Evolutionary conservation across 768 basidiomycete species (phyloP).

Genomic region (Fomitopsis pulvina): DNA sequence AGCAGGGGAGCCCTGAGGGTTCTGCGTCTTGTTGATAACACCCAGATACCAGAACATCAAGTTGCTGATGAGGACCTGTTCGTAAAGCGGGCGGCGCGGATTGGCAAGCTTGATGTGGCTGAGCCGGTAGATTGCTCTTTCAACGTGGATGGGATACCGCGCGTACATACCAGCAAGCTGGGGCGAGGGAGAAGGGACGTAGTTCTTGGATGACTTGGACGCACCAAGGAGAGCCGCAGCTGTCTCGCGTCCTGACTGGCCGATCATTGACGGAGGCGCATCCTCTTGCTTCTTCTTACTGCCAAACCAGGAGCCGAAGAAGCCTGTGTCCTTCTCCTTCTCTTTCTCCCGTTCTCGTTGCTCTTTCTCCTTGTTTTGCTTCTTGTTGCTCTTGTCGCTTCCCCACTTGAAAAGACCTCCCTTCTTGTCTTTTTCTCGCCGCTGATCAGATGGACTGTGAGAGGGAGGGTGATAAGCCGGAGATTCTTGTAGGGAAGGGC

Average conservation of each 20-base stretch:
- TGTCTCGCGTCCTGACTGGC: slow-evolving; percentile 62
- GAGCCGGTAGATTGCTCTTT: slow-evolving; percentile 93
- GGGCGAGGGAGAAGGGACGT: slow-evolving; percentile 57
- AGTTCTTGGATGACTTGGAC: slow-evolving; percentile 70
- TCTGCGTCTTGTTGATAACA: slow-evolving; percentile 85
- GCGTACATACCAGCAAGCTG: slow-evolving; percentile 45
- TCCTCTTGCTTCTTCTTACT: slow-evolving; percentile 86
- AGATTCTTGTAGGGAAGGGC: slow-evolving; percentile 21
- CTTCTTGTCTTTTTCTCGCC: slow-evolving; percentile 61
- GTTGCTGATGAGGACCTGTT: slow-evolving; percentile 91
- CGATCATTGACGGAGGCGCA: slow-evolving; percentile 21
- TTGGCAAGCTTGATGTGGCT: slow-evolving; percentile 99
- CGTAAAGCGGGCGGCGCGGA: slow-evolving; percentile 91
- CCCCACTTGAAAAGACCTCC: slow-evolving; percentile 69
- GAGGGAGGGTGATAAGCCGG: slow-evolving; percentile 24
- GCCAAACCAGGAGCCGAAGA: slow-evolving; percentile 90
- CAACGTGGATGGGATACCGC: slow-evolving; percentile 97
- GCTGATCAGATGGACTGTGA: slow-evolving; percentile 20
- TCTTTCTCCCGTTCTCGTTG: slow-evolving; percentile 43
- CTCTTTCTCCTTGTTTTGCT: slow-evolving; percentile 35
- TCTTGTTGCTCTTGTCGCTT: slow-evolving; percentile 58
- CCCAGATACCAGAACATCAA: slow-evolving; percentile 99
- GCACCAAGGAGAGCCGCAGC: slow-evolving; percentile 83
- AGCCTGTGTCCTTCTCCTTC: slow-evolving; percentile 67
- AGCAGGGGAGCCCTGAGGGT: slow-evolving; percentile 10